Conservation (phyloP, 1,284 basidiomycete species). For the Cryptococcus sp. region DNA sequence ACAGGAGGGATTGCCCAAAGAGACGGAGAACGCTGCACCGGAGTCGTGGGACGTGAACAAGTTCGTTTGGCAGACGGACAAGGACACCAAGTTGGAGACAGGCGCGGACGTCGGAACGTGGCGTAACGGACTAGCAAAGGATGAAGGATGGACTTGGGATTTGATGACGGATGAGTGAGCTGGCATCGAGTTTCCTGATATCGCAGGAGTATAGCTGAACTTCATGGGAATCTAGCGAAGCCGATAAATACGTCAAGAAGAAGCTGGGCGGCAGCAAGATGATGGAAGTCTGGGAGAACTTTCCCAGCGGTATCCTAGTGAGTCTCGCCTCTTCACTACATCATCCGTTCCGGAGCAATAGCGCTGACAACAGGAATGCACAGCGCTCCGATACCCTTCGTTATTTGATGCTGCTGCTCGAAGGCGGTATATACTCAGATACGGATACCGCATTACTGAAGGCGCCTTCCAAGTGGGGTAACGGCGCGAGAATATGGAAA, state of each 20-base stretch:
- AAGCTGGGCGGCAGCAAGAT: constrained; percentile 30
- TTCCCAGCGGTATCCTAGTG: constrained; percentile 50
- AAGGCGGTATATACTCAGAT: constrained; percentile 54
- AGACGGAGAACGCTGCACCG: background rate
- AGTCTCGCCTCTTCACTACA: constrained; percentile 10
- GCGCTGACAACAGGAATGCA: background rate
- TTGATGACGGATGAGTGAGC: constrained; percentile 43
- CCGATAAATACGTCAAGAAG: constrained; percentile 32
- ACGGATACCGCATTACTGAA: constrained; percentile 51
- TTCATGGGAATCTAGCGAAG: constrained; percentile 21
- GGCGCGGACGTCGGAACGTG: constrained; percentile 34
- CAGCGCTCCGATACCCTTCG: constrained; percentile 33
- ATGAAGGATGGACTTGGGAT: constrained; percentile 47
- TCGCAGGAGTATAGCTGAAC: no score
- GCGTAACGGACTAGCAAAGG: constrained; percentile 29
- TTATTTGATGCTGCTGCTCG: constrained; percentile 49
- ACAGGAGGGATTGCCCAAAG: constrained; percentile 1
- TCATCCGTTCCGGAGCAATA: background rate
- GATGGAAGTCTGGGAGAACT: constrained; percentile 39
- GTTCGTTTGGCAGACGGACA: constrained; percentile 52
- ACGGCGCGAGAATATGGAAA: constrained; percentile 30
- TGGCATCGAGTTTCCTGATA: no score
- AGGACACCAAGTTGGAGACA: constrained; percentile 21
- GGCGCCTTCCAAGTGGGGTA: constrained; percentile 44
- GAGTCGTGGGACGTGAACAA: constrained; percentile 28